A percentile compares a stretch with the other conserved stretches of the same genome.
Conservation (phyloP, 768 basidiomycete genomes). For the Flagelloscypha sp. region DNA sequence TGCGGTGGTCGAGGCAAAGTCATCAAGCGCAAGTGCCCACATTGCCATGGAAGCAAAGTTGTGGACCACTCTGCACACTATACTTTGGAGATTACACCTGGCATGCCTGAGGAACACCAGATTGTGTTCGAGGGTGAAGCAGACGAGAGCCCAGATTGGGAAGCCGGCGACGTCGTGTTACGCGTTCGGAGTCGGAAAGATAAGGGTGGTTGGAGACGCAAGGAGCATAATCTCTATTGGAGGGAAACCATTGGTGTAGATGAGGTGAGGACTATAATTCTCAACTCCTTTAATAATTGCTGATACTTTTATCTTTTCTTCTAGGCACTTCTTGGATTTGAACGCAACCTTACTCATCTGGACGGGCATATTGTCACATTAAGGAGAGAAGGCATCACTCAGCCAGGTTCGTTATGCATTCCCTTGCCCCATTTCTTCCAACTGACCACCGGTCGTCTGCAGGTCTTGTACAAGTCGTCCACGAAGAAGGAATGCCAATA, state of each 20-base stretch:
- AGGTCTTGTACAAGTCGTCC: conserved; percentile 81
- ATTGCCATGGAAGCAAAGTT: conserved; percentile 77
- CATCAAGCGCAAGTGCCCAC: conserved; percentile 71
- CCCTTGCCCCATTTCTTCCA: not conserved
- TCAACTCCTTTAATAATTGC: not conserved
- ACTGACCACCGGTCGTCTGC: not conserved
- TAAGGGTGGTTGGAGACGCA: conserved; percentile 78
- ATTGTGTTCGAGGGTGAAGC: conserved; percentile 94
- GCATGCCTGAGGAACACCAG: conserved; percentile 91
- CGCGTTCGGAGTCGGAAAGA: conserved; percentile 72
- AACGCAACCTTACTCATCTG: conserved; percentile 83
- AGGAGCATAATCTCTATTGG: conserved; percentile 89
- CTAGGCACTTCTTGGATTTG: conserved; percentile 95
- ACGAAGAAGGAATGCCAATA: conserved; percentile 85
- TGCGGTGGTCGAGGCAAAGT: conserved; percentile 80
- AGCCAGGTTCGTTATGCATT: conserved; percentile 55
- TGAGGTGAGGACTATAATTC: conserved; percentile 49
- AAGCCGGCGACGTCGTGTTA: conserved; percentile 87
- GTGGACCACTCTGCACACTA: conserved; percentile 74
- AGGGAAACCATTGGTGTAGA: conserved; percentile 84
- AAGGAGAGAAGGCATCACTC: conserved; percentile 73
- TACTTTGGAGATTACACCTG: conserved; percentile 77
- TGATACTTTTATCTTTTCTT: conserved; percentile 5
- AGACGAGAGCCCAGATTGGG: conserved; percentile 95
- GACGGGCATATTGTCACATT: conserved; percentile 77